Evolutionary conservation across 2,329 filamentous ascomycete genomes (phyloP).

Genomic region (Pseudonectria foliicola): DNA sequence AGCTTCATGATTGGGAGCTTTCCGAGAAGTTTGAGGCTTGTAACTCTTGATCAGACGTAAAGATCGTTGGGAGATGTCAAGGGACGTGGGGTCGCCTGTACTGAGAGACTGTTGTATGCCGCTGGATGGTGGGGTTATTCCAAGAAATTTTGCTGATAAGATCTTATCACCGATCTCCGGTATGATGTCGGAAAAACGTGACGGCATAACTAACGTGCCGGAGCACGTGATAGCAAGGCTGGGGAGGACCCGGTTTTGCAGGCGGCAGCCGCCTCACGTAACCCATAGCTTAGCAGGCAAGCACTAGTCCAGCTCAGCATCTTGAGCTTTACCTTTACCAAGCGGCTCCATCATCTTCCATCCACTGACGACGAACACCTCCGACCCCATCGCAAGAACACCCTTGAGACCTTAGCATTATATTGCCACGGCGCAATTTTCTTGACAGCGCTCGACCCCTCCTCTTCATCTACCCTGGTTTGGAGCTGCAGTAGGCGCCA

Average conservation of each 20-base stretch:
- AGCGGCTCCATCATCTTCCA: conserved; percentile 32
- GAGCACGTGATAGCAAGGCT: conserved; percentile 27
- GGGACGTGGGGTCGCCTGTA: conserved; percentile 1
- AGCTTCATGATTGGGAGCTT: conserved; percentile 66
- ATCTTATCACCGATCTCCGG: conserved; percentile 25
- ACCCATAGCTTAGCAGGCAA: conserved; percentile 29
- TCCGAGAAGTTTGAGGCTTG: background rate
- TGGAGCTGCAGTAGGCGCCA: conserved; percentile 22
- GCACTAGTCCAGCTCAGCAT: conserved; percentile 11
- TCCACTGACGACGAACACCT: conserved; percentile 21
- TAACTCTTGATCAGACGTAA: background rate
- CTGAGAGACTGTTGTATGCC: conserved; percentile 1
- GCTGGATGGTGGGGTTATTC: conserved; percentile 22
- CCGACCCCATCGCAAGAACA: conserved; percentile 10
- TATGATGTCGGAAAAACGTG: conserved; percentile 11
- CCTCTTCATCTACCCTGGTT: conserved; percentile 7
- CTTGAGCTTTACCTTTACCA: conserved; percentile 34
- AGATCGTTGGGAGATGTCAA: background rate
- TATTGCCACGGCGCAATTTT: background rate
- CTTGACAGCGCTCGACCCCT: conserved; percentile 3
- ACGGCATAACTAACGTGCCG: conserved; percentile 4
- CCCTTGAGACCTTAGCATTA: background rate
- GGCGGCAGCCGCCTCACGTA: conserved; percentile 41
- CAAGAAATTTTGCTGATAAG: conserved; percentile 23
- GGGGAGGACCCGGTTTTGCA: conserved; percentile 22